These are phyloP conservation scores for Penicillium bovifimosum DNA, from an alignment of 495 filamentous ascomycete species.

Conservation along the genomic window DNA sequence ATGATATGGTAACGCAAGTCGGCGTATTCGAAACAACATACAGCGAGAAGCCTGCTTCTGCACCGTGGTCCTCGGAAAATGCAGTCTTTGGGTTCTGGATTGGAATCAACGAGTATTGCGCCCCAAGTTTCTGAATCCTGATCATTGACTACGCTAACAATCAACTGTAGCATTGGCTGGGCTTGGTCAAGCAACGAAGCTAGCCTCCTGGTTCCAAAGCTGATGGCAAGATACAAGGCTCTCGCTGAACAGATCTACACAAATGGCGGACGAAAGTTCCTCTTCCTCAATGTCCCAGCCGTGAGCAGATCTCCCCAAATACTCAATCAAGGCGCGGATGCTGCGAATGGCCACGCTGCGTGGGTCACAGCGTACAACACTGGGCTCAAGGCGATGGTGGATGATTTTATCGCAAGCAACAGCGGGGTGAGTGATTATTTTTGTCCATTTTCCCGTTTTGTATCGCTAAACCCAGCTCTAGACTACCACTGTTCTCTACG, in stretches of 20 bases:
- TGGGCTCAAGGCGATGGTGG: slow-evolving; percentile 23
- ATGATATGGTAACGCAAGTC: slow-evolving; percentile 31
- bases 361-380: slow-evolving; percentile 33
- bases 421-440: slow-evolving; percentile 18
- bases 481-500: slow-evolving; percentile 25
- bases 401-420: slow-evolving; percentile 16
- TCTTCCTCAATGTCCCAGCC: slow-evolving; percentile 71
- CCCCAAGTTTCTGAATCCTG: neutral
- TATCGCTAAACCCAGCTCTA: slow-evolving; percentile 11
- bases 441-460: neutral
- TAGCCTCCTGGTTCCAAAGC: slow-evolving; percentile 39
- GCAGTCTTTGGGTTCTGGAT: slow-evolving; percentile 68
- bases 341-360: slow-evolving; percentile 19
- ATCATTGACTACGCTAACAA: neutral
- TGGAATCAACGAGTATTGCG: slow-evolving; percentile 64
- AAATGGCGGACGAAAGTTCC: slow-evolving; percentile 66
- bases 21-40: slow-evolving; percentile 25
- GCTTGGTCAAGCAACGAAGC: slow-evolving; percentile 47
- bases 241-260: slow-evolving; percentile 54
- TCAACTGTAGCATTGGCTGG: slow-evolving; percentile 49
- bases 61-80: slow-evolving; percentile 56
- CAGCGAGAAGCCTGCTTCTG: slow-evolving; percentile 28
- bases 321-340: slow-evolving; percentile 19
- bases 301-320: slow-evolving; percentile 60
- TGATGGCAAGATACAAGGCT: slow-evolving; percentile 55